Evolutionary conservation across 164 flowering plant species (phyloP).

Genomic region (Kalanchoe fedtschenkoi): DNA sequence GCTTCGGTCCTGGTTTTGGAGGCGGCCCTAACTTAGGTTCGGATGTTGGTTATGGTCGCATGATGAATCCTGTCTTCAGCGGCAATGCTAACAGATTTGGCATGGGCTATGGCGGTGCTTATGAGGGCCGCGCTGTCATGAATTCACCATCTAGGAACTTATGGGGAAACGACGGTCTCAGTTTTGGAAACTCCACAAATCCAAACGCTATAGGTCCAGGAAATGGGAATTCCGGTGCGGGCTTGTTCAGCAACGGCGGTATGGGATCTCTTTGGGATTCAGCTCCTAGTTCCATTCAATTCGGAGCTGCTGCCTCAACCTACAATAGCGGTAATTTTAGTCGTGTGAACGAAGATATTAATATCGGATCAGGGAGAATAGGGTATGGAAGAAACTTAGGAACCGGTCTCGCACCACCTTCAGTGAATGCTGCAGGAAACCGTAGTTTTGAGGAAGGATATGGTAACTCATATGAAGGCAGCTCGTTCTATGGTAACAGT

Average conservation of each 20-base stretch:
- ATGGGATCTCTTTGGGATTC: slow-evolving; percentile 54
- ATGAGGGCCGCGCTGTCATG: slow-evolving; percentile 20
- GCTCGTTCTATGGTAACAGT: slow-evolving; percentile 47
- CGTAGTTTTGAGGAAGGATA: slow-evolving; percentile 40
- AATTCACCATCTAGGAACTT: slow-evolving; percentile 34
- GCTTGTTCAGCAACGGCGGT: slow-evolving; percentile 26
- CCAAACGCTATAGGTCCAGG: slow-evolving; percentile 30
- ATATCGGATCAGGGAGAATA: slow-evolving; percentile 31
- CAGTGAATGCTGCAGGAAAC: slow-evolving; percentile 33
- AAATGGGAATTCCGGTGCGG: slow-evolving; percentile 30
- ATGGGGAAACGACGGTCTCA: slow-evolving; percentile 52
- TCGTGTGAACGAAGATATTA: slow-evolving; percentile 27
- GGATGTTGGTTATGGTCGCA: slow-evolving; percentile 42
- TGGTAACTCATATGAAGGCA: slow-evolving; percentile 32
- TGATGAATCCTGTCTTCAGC: slow-evolving; percentile 32
- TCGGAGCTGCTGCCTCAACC: slow-evolving; percentile 26
- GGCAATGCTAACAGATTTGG: slow-evolving; percentile 42
- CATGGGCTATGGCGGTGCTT: slow-evolving; percentile 33
- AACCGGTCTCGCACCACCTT: slow-evolving; percentile 15
- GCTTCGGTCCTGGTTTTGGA: slow-evolving; percentile 38
- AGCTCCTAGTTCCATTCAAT: slow-evolving; percentile 27
- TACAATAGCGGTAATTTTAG: slow-evolving; percentile 15
- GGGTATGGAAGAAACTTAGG: slow-evolving; percentile 50
- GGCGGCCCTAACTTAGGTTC: slow-evolving; percentile 25
- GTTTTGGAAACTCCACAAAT: slow-evolving; percentile 27